phyloP scores from a whole-genome alignment of 1,284 basidiomycete genomes.

The Neonothopanus nambi region DNA sequence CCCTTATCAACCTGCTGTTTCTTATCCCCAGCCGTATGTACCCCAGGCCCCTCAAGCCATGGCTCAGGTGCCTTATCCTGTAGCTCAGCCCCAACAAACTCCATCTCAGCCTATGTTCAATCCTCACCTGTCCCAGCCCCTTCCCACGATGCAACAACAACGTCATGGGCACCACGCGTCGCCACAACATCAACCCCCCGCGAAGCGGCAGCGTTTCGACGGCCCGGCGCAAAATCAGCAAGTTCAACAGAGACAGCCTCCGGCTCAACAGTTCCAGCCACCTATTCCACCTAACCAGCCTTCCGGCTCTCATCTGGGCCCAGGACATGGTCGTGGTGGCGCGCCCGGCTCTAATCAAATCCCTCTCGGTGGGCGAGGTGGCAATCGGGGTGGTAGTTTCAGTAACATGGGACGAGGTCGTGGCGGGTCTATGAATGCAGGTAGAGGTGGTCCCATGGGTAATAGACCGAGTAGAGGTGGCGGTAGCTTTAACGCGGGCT shows the following conservation, averaged over 20 bases:
- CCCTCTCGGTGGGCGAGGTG: slow-evolving; percentile 34
- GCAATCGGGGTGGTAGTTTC: slow-evolving; percentile 33
- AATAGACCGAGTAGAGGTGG: slow-evolving; percentile 32
- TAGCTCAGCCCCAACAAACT: slow-evolving; percentile 27
- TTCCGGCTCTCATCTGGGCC: slow-evolving; percentile 34
- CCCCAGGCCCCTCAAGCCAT: slow-evolving; percentile 58
- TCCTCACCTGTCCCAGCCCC: slow-evolving; percentile 35
- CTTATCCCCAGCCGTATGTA: slow-evolving; percentile 66
- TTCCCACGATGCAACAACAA: slow-evolving; percentile 45
- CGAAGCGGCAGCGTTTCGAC: slow-evolving; percentile 85
- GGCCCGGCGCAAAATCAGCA: slow-evolving; percentile 58
- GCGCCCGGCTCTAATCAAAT: slow-evolving; percentile 47
- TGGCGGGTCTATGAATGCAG: slow-evolving; percentile 45
- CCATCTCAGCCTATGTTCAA: slow-evolving; percentile 30
- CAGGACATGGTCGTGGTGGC: slow-evolving; percentile 33
- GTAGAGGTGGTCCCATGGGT: slow-evolving; percentile 34
- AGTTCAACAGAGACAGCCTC: slow-evolving; percentile 43
- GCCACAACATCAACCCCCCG: slow-evolving; percentile 72
- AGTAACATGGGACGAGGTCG: slow-evolving; percentile 46
- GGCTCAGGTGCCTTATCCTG: slow-evolving; percentile 37
- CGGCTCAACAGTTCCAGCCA: slow-evolving; percentile 42
- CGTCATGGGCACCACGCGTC: slow-evolving; percentile 61
- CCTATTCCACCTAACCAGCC: slow-evolving; percentile 39
- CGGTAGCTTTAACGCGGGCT: slow-evolving; percentile 20
- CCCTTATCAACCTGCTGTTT: slow-evolving; percentile 74